phyloP scores from a whole-genome alignment of 345 rosid species.

The Garcia nutans region DNA sequence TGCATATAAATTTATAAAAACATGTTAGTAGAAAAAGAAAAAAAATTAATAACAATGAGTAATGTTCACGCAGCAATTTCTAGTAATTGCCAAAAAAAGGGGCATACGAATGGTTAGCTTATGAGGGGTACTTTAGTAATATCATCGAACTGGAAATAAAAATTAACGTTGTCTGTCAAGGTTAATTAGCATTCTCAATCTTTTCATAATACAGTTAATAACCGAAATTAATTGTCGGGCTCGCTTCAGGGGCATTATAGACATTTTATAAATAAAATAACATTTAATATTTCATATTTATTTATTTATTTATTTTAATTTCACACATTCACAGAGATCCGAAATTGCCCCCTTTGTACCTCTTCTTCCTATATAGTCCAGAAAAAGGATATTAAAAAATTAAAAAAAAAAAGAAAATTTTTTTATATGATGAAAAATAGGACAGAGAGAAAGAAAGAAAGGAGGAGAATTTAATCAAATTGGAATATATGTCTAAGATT shows the following conservation, averaged over 20 bases:
- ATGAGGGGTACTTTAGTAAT: neutral
- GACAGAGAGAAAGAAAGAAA: conserved; percentile 25
- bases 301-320: conserved; percentile 16
- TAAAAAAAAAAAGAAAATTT: neutral
- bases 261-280: conserved; percentile 14
- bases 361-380: conserved; percentile 24
- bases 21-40: too few species aligned
- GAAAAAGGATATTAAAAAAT: conserved; percentile 25
- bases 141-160: too few species aligned
- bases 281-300: neutral
- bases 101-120: neutral
- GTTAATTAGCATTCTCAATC: neutral
- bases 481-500: conserved; percentile 7
- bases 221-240: conserved; percentile 11
- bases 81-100: neutral
- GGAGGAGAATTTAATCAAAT: conserved; percentile 23
- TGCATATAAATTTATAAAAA: too few species aligned
- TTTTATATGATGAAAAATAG: neutral
- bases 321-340: conserved; percentile 38
- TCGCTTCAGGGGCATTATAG: conserved; percentile 31
- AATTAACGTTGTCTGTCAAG: neutral
- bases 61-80: neutral
- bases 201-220: conserved; percentile 18
- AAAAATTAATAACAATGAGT: neutral
- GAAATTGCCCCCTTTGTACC: conserved; percentile 28